Base-by-base conservation (phyloP, 371 early-diverging fungal species). In the Mucor ambiguus region DNA sequence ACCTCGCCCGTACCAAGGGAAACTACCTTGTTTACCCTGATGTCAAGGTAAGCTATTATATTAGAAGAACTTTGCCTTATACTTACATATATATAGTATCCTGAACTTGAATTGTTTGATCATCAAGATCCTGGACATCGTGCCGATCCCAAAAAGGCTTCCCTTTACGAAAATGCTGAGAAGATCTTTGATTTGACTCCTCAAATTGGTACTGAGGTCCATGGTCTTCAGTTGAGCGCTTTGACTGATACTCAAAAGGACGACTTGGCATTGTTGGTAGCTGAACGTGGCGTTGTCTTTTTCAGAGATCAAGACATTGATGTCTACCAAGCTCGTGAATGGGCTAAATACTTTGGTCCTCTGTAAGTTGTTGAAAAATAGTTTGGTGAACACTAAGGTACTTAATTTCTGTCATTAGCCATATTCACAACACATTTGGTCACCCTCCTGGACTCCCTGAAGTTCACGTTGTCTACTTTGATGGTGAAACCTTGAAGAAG, bases 191-290 rank as follows among this genome's bases (percentile, higher is more conserved):
- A 89, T 37, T 69, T 88, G 29, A 78, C 88, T 0, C 89, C 87
- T 44, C 71, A 82, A 55, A 83, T 91, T 63, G 91, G 91, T 56
- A 89, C 91, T n/a, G 90, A 89, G 62, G 66, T 91, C 35, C 86
- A 84, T 43, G 85, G 89, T n/a, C 68, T 89, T 48, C 85, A 83
- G 56, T 71, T 87, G 33, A 63, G 74, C 9, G 57, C 84, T 62
- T 75, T 89, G 69, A 82, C 73, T 20, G 88, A 85, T 16, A 78
- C 82, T 38, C 88, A 87, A 55, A 70, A 82, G 61, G 81, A 84
- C 28, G 88, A 88, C 46, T 75, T 87, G 38, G 88, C 89, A 33
- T 75, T 84, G n/a, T 70, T 88, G 44, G 84, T 83, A 33, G 81
- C 89, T 32, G 83, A 86, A 62, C 83, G 90, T 44, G 88, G 87